A percentile compares a stretch with the other conserved stretches of the same genome.
Conservation (phyloP, 768 basidiomycete genomes). For the Daedaleopsis sinensis region DNA sequence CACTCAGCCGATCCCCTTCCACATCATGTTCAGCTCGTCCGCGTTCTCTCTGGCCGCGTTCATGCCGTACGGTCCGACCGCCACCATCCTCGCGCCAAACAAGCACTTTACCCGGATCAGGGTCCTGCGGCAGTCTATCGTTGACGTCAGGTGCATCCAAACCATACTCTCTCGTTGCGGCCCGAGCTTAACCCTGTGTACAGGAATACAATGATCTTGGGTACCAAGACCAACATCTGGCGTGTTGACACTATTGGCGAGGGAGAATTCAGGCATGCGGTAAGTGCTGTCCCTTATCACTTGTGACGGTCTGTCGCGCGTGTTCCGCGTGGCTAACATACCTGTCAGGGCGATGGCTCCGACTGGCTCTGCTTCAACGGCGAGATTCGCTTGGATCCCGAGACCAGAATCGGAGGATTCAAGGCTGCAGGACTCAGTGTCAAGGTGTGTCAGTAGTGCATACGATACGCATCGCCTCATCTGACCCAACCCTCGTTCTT, state of each 20-base stretch:
- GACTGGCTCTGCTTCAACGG: conserved; percentile 65
- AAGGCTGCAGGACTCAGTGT: conserved; percentile 65
- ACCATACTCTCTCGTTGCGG: neutral
- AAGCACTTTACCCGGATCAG: conserved; percentile 53
- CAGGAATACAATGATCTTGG: conserved; percentile 50
- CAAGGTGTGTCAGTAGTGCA: conserved; percentile 44
- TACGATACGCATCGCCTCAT: too few species aligned
- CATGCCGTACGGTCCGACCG: conserved; percentile 57
- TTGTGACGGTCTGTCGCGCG: too few species aligned
- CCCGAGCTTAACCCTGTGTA: neutral
- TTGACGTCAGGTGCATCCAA: conserved; percentile 57
- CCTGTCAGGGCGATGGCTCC: conserved; percentile 59
- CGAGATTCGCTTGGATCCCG: conserved; percentile 54
- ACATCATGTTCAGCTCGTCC: conserved; percentile 61
- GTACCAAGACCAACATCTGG: conserved; percentile 75
- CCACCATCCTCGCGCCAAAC: conserved; percentile 25
- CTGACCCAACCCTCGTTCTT: neutral
- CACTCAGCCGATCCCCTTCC: conserved; percentile 65
- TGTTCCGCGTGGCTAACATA: neutral
- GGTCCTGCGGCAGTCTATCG: conserved; percentile 66
- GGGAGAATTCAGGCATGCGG: conserved; percentile 59
- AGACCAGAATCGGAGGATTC: conserved; percentile 62
- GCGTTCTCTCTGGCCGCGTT: conserved; percentile 60
- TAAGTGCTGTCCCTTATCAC: conserved; percentile 34
- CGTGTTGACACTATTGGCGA: conserved; percentile 64